A percentile compares a stretch with the other conserved stretches of the same genome.
Evolutionary conservation across 2,329 filamentous ascomycete genomes (phyloP).

Genomic region (Ceratocystis harringtonii): DNA sequence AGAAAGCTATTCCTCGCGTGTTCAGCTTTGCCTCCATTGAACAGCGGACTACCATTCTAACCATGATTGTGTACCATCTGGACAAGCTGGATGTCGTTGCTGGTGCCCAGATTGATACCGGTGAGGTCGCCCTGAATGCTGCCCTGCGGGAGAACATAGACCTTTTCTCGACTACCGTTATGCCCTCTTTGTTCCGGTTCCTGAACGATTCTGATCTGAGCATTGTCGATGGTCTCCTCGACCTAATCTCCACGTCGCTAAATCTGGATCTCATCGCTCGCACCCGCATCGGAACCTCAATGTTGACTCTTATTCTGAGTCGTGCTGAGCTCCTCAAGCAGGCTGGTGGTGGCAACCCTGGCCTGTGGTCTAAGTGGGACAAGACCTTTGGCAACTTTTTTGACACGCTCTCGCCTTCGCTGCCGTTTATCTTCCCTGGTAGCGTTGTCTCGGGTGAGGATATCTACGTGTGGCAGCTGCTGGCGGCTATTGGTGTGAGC

Average conservation of each 20-base stretch:
- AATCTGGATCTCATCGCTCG: slow-evolving; percentile 74
- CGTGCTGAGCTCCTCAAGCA: slow-evolving; percentile 89
- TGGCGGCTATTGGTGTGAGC: slow-evolving; percentile 86
- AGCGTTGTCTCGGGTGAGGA: slow-evolving; percentile 84
- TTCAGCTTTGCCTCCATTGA: slow-evolving; percentile 88
- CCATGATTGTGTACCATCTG: slow-evolving; percentile 87
- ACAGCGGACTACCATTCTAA: slow-evolving; percentile 86
- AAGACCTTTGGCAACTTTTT: slow-evolving; percentile 76
- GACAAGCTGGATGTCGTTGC: slow-evolving; percentile 84
- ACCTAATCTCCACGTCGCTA: slow-evolving; percentile 66
- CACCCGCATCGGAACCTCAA: slow-evolving; percentile 74
- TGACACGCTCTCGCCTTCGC: slow-evolving; percentile 66
- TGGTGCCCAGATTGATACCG: slow-evolving; percentile 57
- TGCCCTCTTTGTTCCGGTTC: slow-evolving; percentile 78
- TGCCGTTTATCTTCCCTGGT: slow-evolving; percentile 78
- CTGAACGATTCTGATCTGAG: slow-evolving; percentile 81
- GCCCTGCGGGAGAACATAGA: slow-evolving; percentile 83
- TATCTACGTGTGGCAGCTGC: slow-evolving; percentile 94
- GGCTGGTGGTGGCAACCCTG: slow-evolving; percentile 51
- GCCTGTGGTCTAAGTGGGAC: slow-evolving; percentile 71
- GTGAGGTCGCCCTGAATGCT: slow-evolving; percentile 56
- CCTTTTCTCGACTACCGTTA: slow-evolving; percentile 72
- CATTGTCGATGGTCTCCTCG: slow-evolving; percentile 80
- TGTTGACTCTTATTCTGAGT: slow-evolving; percentile 87
- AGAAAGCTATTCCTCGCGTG: slow-evolving; percentile 85